Evolutionary conservation across 225 moss, liverwort and hornwort genomes (phyloP).

Genomic region (Neckera pumila): DNA sequence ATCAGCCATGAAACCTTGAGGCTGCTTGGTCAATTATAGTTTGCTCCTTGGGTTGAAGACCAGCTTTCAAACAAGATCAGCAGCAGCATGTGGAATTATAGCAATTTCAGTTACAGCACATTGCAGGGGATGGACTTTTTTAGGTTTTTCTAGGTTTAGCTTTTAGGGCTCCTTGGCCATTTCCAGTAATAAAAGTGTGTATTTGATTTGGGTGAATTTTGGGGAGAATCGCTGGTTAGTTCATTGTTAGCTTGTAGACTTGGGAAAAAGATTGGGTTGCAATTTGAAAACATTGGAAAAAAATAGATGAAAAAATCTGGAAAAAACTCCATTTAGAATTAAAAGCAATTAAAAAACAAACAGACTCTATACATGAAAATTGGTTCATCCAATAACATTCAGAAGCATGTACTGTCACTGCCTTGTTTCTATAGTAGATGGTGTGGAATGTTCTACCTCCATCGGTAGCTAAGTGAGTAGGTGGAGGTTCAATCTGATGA

Average conservation of each 20-base stretch:
- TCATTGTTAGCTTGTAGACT: too few species aligned
- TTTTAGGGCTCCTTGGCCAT: neutral
- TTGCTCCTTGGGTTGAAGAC: neutral
- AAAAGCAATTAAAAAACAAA: too few species aligned
- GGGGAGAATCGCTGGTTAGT: too few species aligned
- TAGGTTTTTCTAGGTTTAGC: neutral
- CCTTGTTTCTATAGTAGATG: too few species aligned
- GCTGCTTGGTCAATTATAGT: neutral
- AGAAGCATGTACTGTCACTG: too few species aligned
- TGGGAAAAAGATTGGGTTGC: neutral
- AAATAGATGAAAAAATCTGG: neutral
- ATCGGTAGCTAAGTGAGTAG: too few species aligned
- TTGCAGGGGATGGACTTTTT: neutral
- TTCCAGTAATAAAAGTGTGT: neutral
- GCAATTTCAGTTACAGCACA: neutral
- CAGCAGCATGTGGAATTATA: neutral
- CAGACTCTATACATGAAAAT: too few species aligned
- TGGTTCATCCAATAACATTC: too few species aligned
- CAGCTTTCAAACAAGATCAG: neutral
- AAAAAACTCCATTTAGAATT: neutral
- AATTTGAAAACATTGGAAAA: neutral
- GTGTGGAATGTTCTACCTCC: too few species aligned
- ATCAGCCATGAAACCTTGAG: neutral
- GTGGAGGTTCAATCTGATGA: too few species aligned
- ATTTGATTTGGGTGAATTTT: neutral